These are phyloP conservation scores for Blastobotrys attinorum DNA, from an alignment of 805 yeast genomes.

Conservation along the genomic window DNA sequence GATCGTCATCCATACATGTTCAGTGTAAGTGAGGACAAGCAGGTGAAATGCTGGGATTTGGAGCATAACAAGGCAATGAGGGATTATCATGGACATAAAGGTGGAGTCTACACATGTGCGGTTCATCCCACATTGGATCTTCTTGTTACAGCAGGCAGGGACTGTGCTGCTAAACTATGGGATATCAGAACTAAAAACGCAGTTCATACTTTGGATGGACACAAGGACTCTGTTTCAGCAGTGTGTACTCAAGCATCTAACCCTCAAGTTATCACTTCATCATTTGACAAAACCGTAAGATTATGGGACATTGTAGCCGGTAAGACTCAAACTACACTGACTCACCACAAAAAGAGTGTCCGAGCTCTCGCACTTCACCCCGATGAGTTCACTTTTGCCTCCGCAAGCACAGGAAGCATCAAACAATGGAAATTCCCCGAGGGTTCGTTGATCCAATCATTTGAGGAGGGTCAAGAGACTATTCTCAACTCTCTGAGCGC, in stretches of 20 bases:
- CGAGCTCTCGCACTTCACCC: constrained; percentile 68
- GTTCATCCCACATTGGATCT: constrained; percentile 84
- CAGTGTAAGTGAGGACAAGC: constrained; percentile 87
- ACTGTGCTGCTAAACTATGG: constrained; percentile 83
- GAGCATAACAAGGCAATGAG: constrained; percentile 75
- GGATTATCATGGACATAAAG: constrained; percentile 89
- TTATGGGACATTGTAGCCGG: constrained; percentile 91
- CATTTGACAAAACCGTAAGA: constrained; percentile 77
- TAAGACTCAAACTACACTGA: constrained; percentile 57
- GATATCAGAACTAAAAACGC: constrained; percentile 77
- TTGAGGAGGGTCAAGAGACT: constrained; percentile 34
- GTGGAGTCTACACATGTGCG: constrained; percentile 78
- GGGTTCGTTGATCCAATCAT: constrained; percentile 61
- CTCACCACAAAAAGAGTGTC: constrained; percentile 80
- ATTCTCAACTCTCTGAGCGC: constrained; percentile 64
- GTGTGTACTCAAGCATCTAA: constrained; percentile 62
- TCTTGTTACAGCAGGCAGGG: constrained; percentile 82
- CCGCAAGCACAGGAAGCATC: constrained; percentile 75
- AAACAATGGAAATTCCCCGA: constrained; percentile 79
- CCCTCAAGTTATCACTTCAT: constrained; percentile 79
- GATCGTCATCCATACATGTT: constrained; percentile 79
- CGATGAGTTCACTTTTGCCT: constrained; percentile 60
- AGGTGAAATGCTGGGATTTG: constrained; percentile 92
- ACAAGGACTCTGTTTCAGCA: constrained; percentile 63
- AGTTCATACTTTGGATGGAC: constrained; percentile 75